Evolutionary conservation across 768 basidiomycete genomes (phyloP).

Genomic region (Suillus alpinus): DNA sequence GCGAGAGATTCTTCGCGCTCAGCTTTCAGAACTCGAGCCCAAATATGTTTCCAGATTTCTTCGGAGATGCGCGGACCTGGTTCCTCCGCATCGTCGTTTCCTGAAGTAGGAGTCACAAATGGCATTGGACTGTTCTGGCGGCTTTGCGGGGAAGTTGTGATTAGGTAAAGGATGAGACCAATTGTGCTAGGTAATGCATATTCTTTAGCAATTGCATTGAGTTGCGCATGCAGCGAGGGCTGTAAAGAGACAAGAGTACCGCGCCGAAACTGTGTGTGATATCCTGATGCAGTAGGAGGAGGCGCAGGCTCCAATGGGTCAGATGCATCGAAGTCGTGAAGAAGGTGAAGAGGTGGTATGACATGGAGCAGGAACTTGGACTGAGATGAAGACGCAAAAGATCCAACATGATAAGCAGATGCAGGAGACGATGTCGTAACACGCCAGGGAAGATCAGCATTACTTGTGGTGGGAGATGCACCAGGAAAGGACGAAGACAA

Average conservation of each 20-base stretch:
- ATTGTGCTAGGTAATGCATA: constrained; percentile 86
- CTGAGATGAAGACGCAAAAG: constrained; percentile 36
- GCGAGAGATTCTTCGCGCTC: constrained; percentile 47
- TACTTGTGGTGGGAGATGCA: constrained; percentile 17
- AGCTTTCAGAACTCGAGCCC: constrained; percentile 65
- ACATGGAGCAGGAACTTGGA: constrained; percentile 81
- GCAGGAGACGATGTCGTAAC: constrained; percentile 48
- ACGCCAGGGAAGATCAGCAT: constrained; percentile 39
- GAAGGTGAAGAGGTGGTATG: constrained; percentile 72
- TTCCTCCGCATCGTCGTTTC: constrained; percentile 41
- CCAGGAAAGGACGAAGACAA: constrained; percentile 14
- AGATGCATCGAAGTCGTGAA: constrained; percentile 52
- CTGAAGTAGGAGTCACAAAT: constrained; percentile 13
- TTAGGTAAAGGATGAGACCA: constrained; percentile 82
- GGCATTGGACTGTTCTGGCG: constrained; percentile 15
- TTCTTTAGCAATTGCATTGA: constrained; percentile 87
- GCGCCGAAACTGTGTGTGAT: constrained; percentile 74
- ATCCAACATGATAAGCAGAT: constrained; percentile 37
- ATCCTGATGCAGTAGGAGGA: constrained; percentile 63
- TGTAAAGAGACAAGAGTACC: constrained; percentile 87
- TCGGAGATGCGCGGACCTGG: constrained; percentile 84
- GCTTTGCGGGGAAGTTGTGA: constrained; percentile 36
- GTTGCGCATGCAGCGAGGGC: constrained; percentile 77
- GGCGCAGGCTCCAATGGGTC: constrained; percentile 46
- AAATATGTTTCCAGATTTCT: constrained; percentile 85